These are phyloP conservation scores for Stephanodiscus minutulus DNA, from an alignment of 108 stramenopile species.

Conservation along the genomic window DNA sequence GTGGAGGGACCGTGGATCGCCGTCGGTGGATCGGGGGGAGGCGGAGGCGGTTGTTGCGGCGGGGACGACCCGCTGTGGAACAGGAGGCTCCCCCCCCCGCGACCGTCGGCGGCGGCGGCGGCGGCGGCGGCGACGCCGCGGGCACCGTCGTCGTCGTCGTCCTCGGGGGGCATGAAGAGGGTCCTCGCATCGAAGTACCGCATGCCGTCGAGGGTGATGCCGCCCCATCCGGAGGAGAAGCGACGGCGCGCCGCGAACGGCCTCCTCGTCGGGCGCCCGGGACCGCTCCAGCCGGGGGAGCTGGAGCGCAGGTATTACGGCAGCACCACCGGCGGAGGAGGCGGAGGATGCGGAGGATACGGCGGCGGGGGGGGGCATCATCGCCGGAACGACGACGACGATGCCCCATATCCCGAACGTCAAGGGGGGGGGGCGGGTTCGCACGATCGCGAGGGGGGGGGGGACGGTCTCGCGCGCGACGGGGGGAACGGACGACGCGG, in stretches of 20 bases:
- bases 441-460: too few species aligned
- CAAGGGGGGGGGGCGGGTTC: too few species aligned
- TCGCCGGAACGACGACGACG: too few species aligned
- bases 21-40: background rate
- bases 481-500: background rate
- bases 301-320: constrained; percentile 44
- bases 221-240: constrained; percentile 44
- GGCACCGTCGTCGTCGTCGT: background rate
- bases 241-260: constrained; percentile 4
- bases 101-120: too few species aligned
- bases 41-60: background rate
- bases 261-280: background rate
- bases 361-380: background rate
- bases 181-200: constrained; percentile 64
- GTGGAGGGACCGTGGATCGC: constrained; percentile 29
- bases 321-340: background rate
- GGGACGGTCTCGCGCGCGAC: background rate
- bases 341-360: background rate
- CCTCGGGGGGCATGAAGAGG: constrained; percentile 59
- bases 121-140: background rate
- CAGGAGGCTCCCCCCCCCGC: background rate
- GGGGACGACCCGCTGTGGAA: background rate
- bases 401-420: too few species aligned
- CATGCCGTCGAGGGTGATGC: constrained; percentile 47
- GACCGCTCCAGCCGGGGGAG: constrained; percentile 47